Base-by-base conservation (phyloP, 257 asterid species). In the Cinchona pubescens region DNA sequence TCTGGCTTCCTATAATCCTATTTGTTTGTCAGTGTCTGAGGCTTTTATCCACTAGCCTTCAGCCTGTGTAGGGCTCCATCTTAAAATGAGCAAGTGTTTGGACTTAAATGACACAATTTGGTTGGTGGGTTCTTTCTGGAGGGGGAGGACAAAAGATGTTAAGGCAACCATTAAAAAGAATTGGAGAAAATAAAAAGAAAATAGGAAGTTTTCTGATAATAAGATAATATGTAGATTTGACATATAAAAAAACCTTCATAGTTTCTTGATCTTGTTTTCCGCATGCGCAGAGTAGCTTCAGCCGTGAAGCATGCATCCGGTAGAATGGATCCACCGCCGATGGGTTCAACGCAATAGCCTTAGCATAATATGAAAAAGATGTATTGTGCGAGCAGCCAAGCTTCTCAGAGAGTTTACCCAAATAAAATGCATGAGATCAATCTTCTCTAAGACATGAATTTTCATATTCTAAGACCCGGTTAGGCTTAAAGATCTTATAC, bases 291-390 rank as follows among this genome's bases (percentile, higher is more conserved):
- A 95, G 98, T 78, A 92, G 84, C 89, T 95, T 95, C 86, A 95
- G 80, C 85, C 98, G 90, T 56, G 99, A 92, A 85, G 97, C 98
- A 80, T 94, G 99, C 92, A 92, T 85, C 84, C 98, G 87, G 88
- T 95, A 92, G 90, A 95, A 95, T 60, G 99, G 90, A 85, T 95
- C 99, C 80, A 88, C 96, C 69, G 99, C 98, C 16, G 94, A 88
- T 60, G 97, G 97, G 76, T 95, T 95, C 89, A 95, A 77, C 65
- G 86, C 82, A 72, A 90, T 92, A 75, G 99, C 94, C 86, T 88
- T 82, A 74, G 96, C 95, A 77, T 95, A 92, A 78, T 90, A 87
- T 37, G 94, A 84, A 79, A 95, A 87, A 59, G 94, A 85, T 67
- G 75, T 73, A 63, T 87, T 91, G 75, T 83, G 81, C 67, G 97